A percentile compares a stretch with the other conserved stretches of the same genome.
phyloP scores from a whole-genome alignment of 2,329 filamentous ascomycete genomes.

The Colletotrichum simmondsii region DNA sequence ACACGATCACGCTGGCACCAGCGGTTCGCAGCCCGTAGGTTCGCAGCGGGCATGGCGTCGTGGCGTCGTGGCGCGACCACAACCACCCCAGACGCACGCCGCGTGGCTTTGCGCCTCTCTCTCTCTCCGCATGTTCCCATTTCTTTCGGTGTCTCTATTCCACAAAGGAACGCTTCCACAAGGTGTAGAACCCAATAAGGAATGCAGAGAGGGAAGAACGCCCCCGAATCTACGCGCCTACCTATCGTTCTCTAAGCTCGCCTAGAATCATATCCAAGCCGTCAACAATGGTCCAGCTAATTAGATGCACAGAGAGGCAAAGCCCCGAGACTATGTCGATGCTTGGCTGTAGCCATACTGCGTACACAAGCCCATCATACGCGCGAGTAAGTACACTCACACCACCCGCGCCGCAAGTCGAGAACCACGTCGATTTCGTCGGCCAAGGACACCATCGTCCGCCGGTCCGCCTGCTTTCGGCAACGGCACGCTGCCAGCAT shows the following conservation, averaged over 20 bases:
- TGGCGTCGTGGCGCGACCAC: background rate
- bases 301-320: background rate
- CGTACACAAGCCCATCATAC: background rate
- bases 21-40: background rate
- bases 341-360: background rate
- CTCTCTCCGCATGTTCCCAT: background rate
- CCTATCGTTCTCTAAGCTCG: background rate
- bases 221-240: background rate
- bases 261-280: background rate
- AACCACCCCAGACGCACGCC: background rate
- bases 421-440: background rate
- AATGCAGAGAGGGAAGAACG: background rate
- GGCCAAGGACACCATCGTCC: background rate
- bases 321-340: background rate
- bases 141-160: background rate
- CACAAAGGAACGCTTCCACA: background rate
- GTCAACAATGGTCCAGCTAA: background rate
- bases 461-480: background rate
- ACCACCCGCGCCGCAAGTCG: background rate
- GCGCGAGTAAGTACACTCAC: too few species aligned
- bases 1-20: background rate
- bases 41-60: background rate
- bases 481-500: constrained; percentile 20
- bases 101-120: constrained; percentile 25
- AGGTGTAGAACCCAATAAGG: background rate